Evolutionary conservation across 139 green algal genomes (phyloP).

Genomic region (Chlamydomonas sp.): DNA sequence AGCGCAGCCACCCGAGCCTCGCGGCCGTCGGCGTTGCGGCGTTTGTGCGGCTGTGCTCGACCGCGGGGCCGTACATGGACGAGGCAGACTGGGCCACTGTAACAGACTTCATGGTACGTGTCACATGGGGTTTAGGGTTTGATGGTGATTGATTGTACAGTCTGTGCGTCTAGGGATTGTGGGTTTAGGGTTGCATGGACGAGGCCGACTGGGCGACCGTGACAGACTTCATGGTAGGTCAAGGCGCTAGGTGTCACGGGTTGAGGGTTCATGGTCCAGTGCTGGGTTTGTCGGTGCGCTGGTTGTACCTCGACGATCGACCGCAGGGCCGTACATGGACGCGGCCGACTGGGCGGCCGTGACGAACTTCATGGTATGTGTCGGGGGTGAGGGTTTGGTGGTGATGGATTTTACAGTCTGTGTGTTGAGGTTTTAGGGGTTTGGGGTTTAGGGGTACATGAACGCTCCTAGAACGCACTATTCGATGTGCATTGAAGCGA

Average conservation of each 20-base stretch:
- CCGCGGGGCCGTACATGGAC: slow-evolving; percentile 36
- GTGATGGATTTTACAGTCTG: too few species aligned
- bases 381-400: slow-evolving; percentile 40
- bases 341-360: slow-evolving; percentile 40
- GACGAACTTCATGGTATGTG: slow-evolving; percentile 35
- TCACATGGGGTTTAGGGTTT: slow-evolving; percentile 40
- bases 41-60: slow-evolving; percentile 61
- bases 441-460: too few species aligned
- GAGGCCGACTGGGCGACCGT: neutral
- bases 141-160: too few species aligned
- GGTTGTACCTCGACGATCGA: neutral
- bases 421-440: too few species aligned
- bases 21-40: slow-evolving; percentile 86
- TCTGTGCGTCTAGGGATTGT: too few species aligned
- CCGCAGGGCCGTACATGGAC: slow-evolving; percentile 32
- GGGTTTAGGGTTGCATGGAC: too few species aligned
- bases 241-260: too few species aligned
- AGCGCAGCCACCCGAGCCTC: slow-evolving; percentile 71
- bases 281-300: too few species aligned
- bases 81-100: slow-evolving; percentile 40
- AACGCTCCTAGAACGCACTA: too few species aligned
- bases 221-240: neutral
- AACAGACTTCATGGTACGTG: slow-evolving; percentile 35
- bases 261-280: too few species aligned
- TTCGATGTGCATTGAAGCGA: too few species aligned